These are phyloP conservation scores for Aeminium ludgeri DNA, from an alignment of 495 filamentous ascomycete species.

Conservation along the genomic window DNA sequence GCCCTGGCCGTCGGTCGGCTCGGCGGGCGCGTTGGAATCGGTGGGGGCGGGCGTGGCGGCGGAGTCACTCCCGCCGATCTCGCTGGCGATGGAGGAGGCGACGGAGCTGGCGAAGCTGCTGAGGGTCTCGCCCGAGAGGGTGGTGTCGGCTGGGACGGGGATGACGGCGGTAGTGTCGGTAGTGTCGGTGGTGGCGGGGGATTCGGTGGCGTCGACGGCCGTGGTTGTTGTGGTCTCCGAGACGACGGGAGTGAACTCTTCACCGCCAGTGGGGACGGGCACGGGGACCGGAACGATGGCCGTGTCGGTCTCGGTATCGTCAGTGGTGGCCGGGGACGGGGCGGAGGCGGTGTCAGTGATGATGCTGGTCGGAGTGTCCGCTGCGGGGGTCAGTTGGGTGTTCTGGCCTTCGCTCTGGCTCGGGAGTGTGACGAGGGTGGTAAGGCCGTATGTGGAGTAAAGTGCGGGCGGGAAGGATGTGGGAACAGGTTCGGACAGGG, in stretches of 20 bases:
- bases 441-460: constrained; percentile 3
- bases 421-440: not conserved
- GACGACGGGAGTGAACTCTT: too few relatives aligned
- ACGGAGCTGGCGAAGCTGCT: constrained; percentile 2
- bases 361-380: not conserved
- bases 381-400: not conserved
- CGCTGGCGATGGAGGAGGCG: constrained; percentile 4
- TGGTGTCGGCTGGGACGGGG: not conserved
- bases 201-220: not conserved
- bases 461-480: not conserved
- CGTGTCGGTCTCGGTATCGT: not conserved
- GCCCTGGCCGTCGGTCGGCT: not conserved
- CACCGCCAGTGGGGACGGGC: too few relatives aligned
- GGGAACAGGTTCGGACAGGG: not conserved
- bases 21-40: not conserved
- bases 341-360: not conserved
- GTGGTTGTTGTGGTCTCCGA: too few relatives aligned
- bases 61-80: not conserved
- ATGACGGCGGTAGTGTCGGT: not conserved
- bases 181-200: not conserved
- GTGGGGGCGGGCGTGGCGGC: not conserved
- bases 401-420: too few relatives aligned
- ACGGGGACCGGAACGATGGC: too few relatives aligned
- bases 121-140: not conserved
- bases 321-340: not conserved